Evolutionary conservation across 2,329 filamentous ascomycete species (phyloP).

Genomic region (Kalmusia sp.): DNA sequence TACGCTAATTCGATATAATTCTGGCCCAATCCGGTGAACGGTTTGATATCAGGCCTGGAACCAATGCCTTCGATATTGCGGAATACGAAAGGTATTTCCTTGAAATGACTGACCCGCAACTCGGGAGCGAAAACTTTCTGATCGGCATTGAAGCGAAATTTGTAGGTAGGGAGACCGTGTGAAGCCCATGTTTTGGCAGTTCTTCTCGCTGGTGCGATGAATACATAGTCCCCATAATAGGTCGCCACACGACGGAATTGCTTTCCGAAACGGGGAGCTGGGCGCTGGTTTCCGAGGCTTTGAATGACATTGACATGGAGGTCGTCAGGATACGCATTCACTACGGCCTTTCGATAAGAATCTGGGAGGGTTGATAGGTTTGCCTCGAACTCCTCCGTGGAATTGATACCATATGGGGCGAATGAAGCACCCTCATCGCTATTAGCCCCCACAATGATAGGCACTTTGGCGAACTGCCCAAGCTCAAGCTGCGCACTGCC

Average conservation of each 20-base stretch:
- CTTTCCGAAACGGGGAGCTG: conserved; percentile 19
- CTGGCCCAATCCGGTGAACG: conserved; percentile 33
- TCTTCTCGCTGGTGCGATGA: conserved; percentile 61
- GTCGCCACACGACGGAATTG: conserved; percentile 62
- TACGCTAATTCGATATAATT: conserved; percentile 43
- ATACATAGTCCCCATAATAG: conserved; percentile 56
- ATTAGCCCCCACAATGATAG: conserved; percentile 67
- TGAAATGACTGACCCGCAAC: conserved; percentile 58
- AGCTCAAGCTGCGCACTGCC: conserved; percentile 58
- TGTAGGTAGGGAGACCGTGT: conserved; percentile 58
- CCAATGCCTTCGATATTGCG: conserved; percentile 50
- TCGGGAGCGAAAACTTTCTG: conserved; percentile 42
- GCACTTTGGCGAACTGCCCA: conserved; percentile 67
- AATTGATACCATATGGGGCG: conserved; percentile 60
- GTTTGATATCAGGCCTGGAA: conserved; percentile 40
- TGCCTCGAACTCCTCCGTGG: conserved; percentile 55
- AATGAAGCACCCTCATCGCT: conserved; percentile 69
- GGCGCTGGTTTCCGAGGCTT: conserved; percentile 16
- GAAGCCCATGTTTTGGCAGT: conserved; percentile 57
- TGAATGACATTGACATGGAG: conserved; percentile 19
- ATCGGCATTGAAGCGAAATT: conserved; percentile 66
- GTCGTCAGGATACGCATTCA: conserved; percentile 25
- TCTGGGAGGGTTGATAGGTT: conserved; percentile 21
- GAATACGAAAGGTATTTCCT: conserved; percentile 52
- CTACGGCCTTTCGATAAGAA: conserved; percentile 7